Conservation (phyloP, 352 stramenopile species). For the Phytopythium litorale region DNA sequence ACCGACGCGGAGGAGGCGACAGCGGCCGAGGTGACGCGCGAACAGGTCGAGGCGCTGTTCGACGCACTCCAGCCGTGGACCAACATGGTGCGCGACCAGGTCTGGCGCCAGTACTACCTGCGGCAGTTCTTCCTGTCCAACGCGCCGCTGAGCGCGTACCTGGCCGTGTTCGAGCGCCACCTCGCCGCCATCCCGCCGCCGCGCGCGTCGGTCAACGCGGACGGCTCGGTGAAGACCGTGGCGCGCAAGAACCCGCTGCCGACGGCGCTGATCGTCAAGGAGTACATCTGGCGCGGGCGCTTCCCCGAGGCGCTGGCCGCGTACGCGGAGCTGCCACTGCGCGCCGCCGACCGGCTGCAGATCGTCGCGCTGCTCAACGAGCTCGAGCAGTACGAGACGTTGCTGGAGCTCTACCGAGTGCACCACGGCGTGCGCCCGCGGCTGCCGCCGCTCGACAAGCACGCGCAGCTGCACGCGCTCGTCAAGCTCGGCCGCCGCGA, state of each 20-base stretch:
- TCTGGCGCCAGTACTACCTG: slow-evolving; percentile 60
- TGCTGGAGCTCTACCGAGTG: slow-evolving; percentile 45
- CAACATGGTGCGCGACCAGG: slow-evolving; percentile 37
- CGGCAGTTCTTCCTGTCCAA: slow-evolving; percentile 57
- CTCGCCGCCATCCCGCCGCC: slow-evolving; percentile 5
- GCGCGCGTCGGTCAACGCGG: slow-evolving; percentile 1
- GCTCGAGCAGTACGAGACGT: slow-evolving; percentile 50
- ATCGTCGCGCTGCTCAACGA: slow-evolving; percentile 35
- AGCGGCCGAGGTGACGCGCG: slow-evolving; percentile 1
- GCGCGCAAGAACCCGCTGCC: slow-evolving; percentile 25
- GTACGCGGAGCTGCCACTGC: slow-evolving; percentile 38
- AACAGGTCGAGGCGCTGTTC: slow-evolving; percentile 21
- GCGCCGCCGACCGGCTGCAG: slow-evolving; percentile 20
- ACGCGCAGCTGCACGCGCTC: slow-evolving; percentile 41
- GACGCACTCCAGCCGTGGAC: slow-evolving; percentile 37
- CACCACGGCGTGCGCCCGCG: slow-evolving; percentile 24
- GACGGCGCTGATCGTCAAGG: slow-evolving; percentile 31
- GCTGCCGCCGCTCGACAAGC: slow-evolving; percentile 33
- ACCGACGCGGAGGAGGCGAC: slow-evolving; percentile 2
- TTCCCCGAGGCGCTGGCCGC: slow-evolving; percentile 50
- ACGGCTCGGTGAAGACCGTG: slow-evolving; percentile 16
- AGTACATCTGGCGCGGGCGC: slow-evolving; percentile 51
- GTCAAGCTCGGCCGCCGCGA: slow-evolving; percentile 38
- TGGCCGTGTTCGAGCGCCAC: slow-evolving; percentile 22
- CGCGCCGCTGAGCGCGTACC: slow-evolving; percentile 38